Evolutionary conservation across 2,329 filamentous ascomycete genomes (phyloP).

Genomic region (Zymoseptoria tritici): DNA sequence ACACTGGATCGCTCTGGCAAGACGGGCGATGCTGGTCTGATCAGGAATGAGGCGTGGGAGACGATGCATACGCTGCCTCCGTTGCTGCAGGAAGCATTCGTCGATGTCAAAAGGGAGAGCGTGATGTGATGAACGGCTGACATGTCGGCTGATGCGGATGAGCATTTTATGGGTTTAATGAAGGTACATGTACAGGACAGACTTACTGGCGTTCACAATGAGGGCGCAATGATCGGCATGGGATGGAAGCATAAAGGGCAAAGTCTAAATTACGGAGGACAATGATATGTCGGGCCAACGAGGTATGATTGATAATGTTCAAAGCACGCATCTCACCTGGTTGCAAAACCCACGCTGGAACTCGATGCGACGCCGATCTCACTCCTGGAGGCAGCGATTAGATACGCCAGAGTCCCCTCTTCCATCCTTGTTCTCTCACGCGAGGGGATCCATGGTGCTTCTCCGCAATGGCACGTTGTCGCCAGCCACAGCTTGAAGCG

Average conservation of each 20-base stretch:
- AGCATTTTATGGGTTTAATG: background rate
- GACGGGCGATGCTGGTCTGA: conserved; percentile 21
- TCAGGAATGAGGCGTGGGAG: conserved; percentile 16
- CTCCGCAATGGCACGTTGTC: no score
- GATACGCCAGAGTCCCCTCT: no score
- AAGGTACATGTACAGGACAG: background rate
- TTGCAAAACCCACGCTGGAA: no score
- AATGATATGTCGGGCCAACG: background rate
- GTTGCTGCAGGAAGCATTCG: conserved; percentile 10
- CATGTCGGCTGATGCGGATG: background rate
- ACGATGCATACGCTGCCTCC: conserved; percentile 18
- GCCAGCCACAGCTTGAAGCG: no score
- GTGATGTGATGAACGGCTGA: background rate
- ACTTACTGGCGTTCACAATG: background rate
- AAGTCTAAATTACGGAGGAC: background rate
- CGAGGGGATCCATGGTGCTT: no score
- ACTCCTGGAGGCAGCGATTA: no score
- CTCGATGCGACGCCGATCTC: no score
- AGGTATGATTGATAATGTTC: background rate
- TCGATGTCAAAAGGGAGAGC: background rate
- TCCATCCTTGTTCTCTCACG: no score
- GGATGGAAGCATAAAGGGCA: background rate
- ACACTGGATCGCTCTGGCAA: conserved; percentile 64
- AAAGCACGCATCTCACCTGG: background rate
- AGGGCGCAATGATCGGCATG: background rate